Base-by-base conservation (phyloP, 225 moss, liverwort and hornwort species). In the Sphagnum tenellum region DNA sequence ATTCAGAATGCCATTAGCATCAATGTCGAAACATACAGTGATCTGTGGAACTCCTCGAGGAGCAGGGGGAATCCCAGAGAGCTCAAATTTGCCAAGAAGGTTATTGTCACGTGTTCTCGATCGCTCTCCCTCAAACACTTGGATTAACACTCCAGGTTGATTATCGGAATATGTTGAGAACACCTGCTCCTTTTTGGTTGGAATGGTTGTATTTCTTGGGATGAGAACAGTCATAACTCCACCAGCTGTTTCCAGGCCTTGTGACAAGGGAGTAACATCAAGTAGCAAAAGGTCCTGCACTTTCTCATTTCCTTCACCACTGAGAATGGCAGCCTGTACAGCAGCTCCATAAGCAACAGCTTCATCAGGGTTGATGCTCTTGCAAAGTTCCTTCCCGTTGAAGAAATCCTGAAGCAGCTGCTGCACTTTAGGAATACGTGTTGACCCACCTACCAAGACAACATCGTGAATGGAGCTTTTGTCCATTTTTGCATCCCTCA, bases 111-210 rank as follows among this genome's bases (percentile, higher is more conserved):
- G 63, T 4, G 74, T 74, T 56, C 64, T 29, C 3, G 49, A 76
- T 4, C 76, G 73, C 74, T 80, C 74, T 0, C 74, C 80, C 13
- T 77, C 80, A 59, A 76, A 80, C 63, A 80, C 74, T 65, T 80
- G 80, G 11, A 80, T 80, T 68, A 77, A 45, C 59, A 60, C 59
- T 60, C 59, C 59, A 8, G 59, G 59, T 2, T 60, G 59, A 7
- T 60, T 60, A 29, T 60, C 59, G 2, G 59, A 60, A 29, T 60
- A 60, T 3, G 59, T 60, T 1, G 59, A 60, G 59, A 60, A 60
- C 4, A 60, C 59, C 0, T 67, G 67, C 58, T 67, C 67, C 67
- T 67, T 67, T 48, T 68, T 76, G 52, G 71, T 76, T 59, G 59
- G 59, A 8, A 60, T 60, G 2, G 59, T 60, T 60, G 59, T 60